phyloP scores from a whole-genome alignment of 805 yeast species.

The Myxozyma neotropica region DNA sequence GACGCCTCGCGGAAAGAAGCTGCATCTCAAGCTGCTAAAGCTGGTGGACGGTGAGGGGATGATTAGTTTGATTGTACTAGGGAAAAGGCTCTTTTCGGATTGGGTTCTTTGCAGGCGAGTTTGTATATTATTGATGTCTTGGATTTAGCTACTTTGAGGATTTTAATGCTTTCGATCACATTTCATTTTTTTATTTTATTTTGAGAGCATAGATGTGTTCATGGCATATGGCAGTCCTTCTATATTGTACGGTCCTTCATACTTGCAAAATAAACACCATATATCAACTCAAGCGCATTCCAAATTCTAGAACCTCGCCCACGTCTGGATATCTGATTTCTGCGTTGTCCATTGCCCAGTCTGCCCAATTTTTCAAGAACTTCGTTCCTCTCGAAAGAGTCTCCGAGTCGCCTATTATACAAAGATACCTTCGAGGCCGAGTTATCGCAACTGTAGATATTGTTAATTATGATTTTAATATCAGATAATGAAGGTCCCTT shows the following conservation, averaged over 20 bases:
- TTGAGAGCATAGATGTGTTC: not conserved
- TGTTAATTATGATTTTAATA: not conserved
- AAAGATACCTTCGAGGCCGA: slow-evolving; percentile 80
- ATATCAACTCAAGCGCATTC: slow-evolving; percentile 15
- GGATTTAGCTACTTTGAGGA: not conserved
- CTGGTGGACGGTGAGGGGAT: slow-evolving; percentile 15
- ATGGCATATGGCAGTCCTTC: not conserved
- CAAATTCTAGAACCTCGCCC: slow-evolving; percentile 33
- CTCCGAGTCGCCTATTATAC: slow-evolving; percentile 85
- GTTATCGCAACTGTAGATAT: slow-evolving; percentile 74
- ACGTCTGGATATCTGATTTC: slow-evolving; percentile 71
- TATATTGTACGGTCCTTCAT: not conserved
- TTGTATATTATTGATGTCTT: slow-evolving; percentile 4
- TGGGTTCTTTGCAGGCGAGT: not conserved
- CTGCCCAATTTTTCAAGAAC: slow-evolving; percentile 66
- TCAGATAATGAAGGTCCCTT: not conserved
- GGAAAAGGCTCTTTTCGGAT: not conserved
- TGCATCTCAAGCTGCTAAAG: slow-evolving; percentile 26
- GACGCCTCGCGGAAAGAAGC: slow-evolving; percentile 68
- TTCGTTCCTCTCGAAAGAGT: slow-evolving; percentile 50
- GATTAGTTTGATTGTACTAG: not conserved
- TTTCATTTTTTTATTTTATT: not conserved
- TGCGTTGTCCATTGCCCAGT: slow-evolving; percentile 66
- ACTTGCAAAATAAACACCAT: not conserved
- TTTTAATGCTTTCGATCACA: not conserved